A percentile compares a stretch with the other conserved stretches of the same genome.
Evolutionary conservation across 805 yeast genomes (phyloP).

Genomic region (Torulaspora indica): DNA sequence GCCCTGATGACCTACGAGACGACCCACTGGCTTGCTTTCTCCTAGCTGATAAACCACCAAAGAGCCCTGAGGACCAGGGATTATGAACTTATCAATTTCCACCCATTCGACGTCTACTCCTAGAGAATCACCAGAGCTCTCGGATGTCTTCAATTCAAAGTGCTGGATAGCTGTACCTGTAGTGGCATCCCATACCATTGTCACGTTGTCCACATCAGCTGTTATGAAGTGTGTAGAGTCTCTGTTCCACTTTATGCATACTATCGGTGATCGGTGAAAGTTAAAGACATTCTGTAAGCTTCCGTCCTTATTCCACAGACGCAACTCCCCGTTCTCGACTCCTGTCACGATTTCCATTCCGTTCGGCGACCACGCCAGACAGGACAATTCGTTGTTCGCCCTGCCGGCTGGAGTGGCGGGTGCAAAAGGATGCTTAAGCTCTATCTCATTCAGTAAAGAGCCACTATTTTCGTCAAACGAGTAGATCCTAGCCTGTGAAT

Average conservation of each 20-base stretch:
- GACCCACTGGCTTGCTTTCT: constrained; percentile 46
- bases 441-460: constrained; percentile 9
- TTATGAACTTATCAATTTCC: constrained; percentile 59
- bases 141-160: constrained; percentile 36
- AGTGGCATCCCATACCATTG: constrained; percentile 62
- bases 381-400: constrained; percentile 32
- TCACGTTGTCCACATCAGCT: constrained; percentile 50
- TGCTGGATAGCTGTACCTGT: constrained; percentile 48
- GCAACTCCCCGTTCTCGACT: constrained; percentile 63
- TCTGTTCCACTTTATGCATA: constrained; percentile 57
- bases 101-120: constrained; percentile 72
- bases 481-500: constrained; percentile 45
- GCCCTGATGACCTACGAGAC: constrained; percentile 60
- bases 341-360: constrained; percentile 63
- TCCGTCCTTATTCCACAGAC: constrained; percentile 77
- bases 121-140: constrained; percentile 22
- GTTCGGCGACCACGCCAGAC: constrained; percentile 58
- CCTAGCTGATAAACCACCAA: constrained; percentile 53
- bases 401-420: constrained; percentile 20
- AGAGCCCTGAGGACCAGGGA: constrained; percentile 56
- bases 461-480: constrained; percentile 32
- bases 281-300: constrained; percentile 52
- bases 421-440: constrained; percentile 37
- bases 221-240: constrained; percentile 53
- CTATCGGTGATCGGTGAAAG: constrained; percentile 51